Evolutionary conservation across 164 flowering plant genomes (phyloP).

Genomic region (Vitis amurensis): DNA sequence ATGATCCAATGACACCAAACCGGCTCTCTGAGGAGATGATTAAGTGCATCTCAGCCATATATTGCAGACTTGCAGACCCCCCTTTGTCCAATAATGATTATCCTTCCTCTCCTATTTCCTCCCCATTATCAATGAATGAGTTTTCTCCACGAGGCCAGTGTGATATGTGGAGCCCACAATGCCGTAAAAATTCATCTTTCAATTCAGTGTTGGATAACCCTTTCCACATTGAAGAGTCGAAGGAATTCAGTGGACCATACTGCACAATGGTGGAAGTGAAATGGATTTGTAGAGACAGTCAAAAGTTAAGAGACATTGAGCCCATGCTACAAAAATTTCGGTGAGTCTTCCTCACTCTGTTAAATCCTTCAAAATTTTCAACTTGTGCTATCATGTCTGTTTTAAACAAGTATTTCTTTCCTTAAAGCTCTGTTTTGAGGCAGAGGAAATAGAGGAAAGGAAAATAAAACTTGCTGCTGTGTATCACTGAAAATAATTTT

Average conservation of each 20-base stretch:
- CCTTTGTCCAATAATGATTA: slow-evolving; percentile 25
- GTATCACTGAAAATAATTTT: too few species aligned
- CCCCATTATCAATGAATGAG: slow-evolving; percentile 28
- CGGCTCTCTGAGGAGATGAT: slow-evolving; percentile 82
- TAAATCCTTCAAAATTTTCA: background rate
- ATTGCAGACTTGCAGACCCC: slow-evolving; percentile 76
- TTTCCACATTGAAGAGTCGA: slow-evolving; percentile 24
- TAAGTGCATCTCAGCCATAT: slow-evolving; percentile 71
- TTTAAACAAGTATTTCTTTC: background rate
- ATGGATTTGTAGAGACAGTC: slow-evolving; percentile 36
- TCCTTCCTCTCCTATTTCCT: slow-evolving; percentile 34
- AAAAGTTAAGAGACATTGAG: slow-evolving; percentile 33
- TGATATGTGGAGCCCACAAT: slow-evolving; percentile 26
- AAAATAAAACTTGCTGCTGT: too few species aligned
- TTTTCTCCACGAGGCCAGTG: slow-evolving; percentile 27
- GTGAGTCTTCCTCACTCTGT: slow-evolving; percentile 21
- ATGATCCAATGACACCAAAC: slow-evolving; percentile 64
- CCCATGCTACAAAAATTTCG: slow-evolving; percentile 41
- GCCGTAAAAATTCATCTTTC: slow-evolving; percentile 21
- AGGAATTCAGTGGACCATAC: slow-evolving; percentile 44
- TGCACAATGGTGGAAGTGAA: slow-evolving; percentile 40
- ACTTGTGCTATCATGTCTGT: background rate
- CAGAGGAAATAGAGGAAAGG: background rate
- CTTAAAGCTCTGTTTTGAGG: background rate
- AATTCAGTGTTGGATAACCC: slow-evolving; percentile 26